Conservation (phyloP, 208 protist species). For the Tritrichomonas musculus region DNA sequence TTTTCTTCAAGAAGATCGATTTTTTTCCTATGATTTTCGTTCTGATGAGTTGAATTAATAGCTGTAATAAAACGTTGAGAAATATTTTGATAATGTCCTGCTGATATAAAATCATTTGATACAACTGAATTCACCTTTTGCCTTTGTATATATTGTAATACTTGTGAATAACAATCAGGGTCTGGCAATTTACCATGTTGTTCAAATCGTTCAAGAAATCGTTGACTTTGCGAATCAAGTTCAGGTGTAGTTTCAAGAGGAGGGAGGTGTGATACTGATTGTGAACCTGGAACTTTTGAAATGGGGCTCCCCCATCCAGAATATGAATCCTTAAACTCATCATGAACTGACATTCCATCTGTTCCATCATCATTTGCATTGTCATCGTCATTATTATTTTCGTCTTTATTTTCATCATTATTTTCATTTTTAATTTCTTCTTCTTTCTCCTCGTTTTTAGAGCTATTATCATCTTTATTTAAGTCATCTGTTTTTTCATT, state of each 20-base stretch:
- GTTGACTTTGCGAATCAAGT: background rate
- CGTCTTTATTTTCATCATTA: no score
- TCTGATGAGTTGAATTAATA: background rate
- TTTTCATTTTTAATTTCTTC: no score
- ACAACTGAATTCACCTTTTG: background rate
- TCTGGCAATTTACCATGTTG: background rate
- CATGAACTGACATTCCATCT: no score
- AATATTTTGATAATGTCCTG: background rate
- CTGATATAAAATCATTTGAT: background rate
- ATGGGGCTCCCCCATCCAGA: no score
- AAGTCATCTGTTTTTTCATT: no score
- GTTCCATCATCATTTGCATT: no score
- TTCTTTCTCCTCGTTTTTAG: no score
- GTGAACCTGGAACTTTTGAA: background rate
- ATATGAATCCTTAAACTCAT: no score
- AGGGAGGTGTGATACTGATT: background rate
- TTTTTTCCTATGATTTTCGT: background rate
- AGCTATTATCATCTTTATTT: no score
- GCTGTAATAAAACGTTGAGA: background rate
- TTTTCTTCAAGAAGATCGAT: background rate
- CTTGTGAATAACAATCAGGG: background rate
- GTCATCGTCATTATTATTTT: no score
- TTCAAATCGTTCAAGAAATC: background rate
- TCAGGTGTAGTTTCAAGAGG: background rate
- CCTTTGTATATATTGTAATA: background rate